Percentiles rank a stretch among this genome's conserved stretches.
These are phyloP conservation scores for Rhodofomes roseus DNA, from an alignment of 1,284 basidiomycete species.

Conservation along the genomic window DNA sequence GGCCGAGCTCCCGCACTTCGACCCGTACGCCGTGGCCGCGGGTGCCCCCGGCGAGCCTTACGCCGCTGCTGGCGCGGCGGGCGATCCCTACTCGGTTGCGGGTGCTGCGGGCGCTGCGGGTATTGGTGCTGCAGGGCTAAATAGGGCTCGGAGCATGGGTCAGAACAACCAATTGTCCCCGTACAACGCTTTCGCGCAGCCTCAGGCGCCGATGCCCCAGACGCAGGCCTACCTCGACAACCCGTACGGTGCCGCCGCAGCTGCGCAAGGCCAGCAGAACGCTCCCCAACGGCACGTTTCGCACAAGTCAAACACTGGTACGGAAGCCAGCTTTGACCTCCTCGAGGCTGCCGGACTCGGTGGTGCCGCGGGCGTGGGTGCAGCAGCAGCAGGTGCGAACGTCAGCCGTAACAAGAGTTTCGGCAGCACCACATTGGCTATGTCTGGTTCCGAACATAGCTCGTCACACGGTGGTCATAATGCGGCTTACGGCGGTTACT, in stretches of 20 bases:
- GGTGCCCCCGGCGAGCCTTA: constrained; percentile 17
- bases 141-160: constrained; percentile 24
- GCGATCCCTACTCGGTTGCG: constrained; percentile 14
- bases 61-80: constrained; percentile 20
- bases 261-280: constrained; percentile 7
- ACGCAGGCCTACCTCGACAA: constrained; percentile 19
- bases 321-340: constrained; percentile 12
- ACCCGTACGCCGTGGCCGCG: constrained; percentile 29
- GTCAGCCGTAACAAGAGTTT: constrained; percentile 28
- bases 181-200: constrained; percentile 32
- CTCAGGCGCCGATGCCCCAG: constrained; percentile 7
- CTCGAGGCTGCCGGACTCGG: constrained; percentile 23
- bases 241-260: constrained; percentile 6
- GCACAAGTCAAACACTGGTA: background rate
- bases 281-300: constrained; percentile 7
- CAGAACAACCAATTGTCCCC: constrained; percentile 22
- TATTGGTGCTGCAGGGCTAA: constrained; percentile 27
- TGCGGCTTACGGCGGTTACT: constrained; percentile 4
- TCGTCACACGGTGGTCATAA: constrained; percentile 11
- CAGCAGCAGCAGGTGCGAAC: constrained; percentile 23
- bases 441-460: constrained; percentile 15
- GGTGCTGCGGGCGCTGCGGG: constrained; percentile 28
- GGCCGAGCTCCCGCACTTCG: constrained; percentile 42
- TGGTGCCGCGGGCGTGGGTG: constrained; percentile 31
- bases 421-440: constrained; percentile 22